Evolutionary conservation across 176 grass and related monocot genomes (phyloP), one percentile per base, ranked within the genome.

Genomic region (Carex myosuroides): DNA sequence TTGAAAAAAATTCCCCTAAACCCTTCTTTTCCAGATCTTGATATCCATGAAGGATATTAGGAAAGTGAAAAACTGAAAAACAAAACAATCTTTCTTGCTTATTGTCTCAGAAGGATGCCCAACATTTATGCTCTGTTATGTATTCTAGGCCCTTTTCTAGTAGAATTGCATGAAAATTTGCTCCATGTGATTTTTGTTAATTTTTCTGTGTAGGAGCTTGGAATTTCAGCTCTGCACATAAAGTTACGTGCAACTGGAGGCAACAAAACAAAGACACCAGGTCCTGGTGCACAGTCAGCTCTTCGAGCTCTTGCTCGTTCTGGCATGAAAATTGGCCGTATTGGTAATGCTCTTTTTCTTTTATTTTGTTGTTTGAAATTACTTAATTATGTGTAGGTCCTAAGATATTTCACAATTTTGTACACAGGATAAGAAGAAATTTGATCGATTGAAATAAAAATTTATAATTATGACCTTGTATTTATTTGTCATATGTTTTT

Each of bases 281-380:
- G 94, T 17, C 92, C 94, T 60, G 94, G 94, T 86, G 94, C 94
- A 44, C 94, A 94, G 83, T 92, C 90, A 85, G 94, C 92, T 81
- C 92, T 97, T 65, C 85, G 94, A 84, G 94, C 94, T 72, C 94
- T 97, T 86, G 92, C 94, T 89, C 90, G 94, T 55, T 94, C 92
- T 65, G 94, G 94, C 42, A 94, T 94, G 94, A 97, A 92, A 69
- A 97, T 97, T 59, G 94, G 94, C 3, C 92, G 90, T 33, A 97
- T 97, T 81, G 92, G 94, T 94, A 89, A 46, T 75, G 7, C 8
- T 70, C 33, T 3, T n/a, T n/a, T 42, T 24, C 37, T 18, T 86
- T 33, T 17, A n/a, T 67, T 68, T 7, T 4, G 0, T 39, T 53
- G 46, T 85, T 79, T 44, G 6, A 52, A 57, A 17, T 9, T 57